Evolutionary conservation across 1,284 basidiomycete genomes (phyloP).

Genomic region (Cutaneotrichosporon cavernicola): DNA sequence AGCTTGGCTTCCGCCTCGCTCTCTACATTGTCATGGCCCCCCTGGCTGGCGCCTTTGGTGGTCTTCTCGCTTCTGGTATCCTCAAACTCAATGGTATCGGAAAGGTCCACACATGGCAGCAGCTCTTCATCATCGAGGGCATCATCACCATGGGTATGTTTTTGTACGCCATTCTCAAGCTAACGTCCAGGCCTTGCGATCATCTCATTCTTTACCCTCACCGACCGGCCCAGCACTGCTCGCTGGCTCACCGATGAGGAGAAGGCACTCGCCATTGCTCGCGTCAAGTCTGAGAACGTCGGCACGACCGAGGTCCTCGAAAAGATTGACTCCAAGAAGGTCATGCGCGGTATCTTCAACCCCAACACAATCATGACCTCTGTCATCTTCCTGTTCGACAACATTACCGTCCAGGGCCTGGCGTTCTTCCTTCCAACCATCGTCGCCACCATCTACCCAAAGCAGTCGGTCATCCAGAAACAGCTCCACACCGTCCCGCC

Average conservation of each 20-base stretch:
- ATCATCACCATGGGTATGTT: conserved; percentile 22
- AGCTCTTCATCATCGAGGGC: conserved; percentile 28
- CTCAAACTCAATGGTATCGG: conserved; percentile 22
- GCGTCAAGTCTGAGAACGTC: conserved; percentile 50
- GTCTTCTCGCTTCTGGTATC: conserved; percentile 25
- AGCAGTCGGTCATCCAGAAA: conserved; percentile 36
- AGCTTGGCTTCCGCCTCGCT: conserved; percentile 26
- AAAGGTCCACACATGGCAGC: conserved; percentile 21
- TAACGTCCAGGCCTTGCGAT: conserved; percentile 7
- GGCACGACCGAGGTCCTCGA: conserved; percentile 42
- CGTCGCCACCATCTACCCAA: conserved; percentile 49
- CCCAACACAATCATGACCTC: conserved; percentile 34
- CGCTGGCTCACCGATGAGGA: conserved; percentile 31
- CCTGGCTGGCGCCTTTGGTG: conserved; percentile 24
- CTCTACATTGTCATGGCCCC: conserved; percentile 28
- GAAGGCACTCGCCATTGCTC: conserved; percentile 31
- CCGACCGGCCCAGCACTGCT: conserved; percentile 41
- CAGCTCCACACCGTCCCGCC: conserved; percentile 52
- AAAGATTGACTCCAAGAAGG: conserved; percentile 29
- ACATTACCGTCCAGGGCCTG: conserved; percentile 47
- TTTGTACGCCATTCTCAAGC: background rate
- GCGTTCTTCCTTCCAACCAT: conserved; percentile 50
- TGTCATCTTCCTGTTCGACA: conserved; percentile 51
- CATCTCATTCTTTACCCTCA: conserved; percentile 36
- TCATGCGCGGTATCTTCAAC: conserved; percentile 33